Percentiles rank a stretch among this genome's conserved stretches.
Conservation (phyloP, 805 yeast genomes). For the Tetrapisispora phaffii region DNA sequence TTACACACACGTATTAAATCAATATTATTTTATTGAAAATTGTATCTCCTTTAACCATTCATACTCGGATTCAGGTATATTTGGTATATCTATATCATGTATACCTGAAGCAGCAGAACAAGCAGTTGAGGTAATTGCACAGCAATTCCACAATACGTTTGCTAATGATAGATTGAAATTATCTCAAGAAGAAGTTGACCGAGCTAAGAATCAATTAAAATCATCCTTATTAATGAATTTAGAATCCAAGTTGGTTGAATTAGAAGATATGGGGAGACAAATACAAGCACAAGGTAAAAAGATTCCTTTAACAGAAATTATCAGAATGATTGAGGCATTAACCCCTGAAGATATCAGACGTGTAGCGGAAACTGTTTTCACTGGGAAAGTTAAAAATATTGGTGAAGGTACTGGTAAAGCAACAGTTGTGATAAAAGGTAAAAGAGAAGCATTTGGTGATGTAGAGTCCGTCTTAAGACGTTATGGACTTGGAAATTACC, state of each 20-base stretch:
- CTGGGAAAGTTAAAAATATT: slow-evolving; percentile 43
- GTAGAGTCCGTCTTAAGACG: slow-evolving; percentile 51
- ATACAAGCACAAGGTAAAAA: slow-evolving; percentile 73
- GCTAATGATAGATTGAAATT: slow-evolving; percentile 51
- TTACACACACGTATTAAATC: slow-evolving; percentile 84
- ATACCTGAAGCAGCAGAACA: slow-evolving; percentile 79
- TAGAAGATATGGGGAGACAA: slow-evolving; percentile 94
- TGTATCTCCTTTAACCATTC: slow-evolving; percentile 84
- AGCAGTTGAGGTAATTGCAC: slow-evolving; percentile 67
- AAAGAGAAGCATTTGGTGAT: slow-evolving; percentile 78
- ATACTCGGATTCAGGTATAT: slow-evolving; percentile 80
- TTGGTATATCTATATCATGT: slow-evolving; percentile 80
- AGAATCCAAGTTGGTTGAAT: slow-evolving; percentile 85
- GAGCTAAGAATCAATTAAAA: slow-evolving; percentile 89
- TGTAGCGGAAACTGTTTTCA: slow-evolving; percentile 67
- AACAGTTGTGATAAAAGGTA: slow-evolving; percentile 85
- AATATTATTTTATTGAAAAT: slow-evolving; percentile 82
- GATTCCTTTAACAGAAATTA: slow-evolving; percentile 73
- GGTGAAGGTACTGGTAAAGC: slow-evolving; percentile 55
- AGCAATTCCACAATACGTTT: slow-evolving; percentile 46
- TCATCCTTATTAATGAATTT: slow-evolving; percentile 85
- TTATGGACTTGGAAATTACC: slow-evolving; percentile 58
- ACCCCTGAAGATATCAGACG: slow-evolving; percentile 57
- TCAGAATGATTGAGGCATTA: slow-evolving; percentile 58
- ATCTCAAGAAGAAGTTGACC: slow-evolving; percentile 53